Conservation (phyloP, 208 protist species). For the Crithidia fasciculata region DNA sequence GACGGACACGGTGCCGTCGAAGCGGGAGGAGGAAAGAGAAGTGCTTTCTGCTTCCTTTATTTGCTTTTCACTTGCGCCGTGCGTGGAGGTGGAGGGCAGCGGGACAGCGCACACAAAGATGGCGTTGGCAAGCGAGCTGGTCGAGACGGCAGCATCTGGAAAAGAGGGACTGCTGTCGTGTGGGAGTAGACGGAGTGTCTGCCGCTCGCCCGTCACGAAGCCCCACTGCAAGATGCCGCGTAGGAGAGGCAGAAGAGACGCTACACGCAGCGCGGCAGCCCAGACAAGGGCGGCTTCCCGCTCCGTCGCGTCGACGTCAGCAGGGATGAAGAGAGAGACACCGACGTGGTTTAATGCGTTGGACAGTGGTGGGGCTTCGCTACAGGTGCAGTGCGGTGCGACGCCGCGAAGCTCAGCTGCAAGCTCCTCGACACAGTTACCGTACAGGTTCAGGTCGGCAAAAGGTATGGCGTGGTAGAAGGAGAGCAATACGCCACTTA, state of each 20-base stretch:
- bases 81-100: background rate
- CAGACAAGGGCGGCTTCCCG: background rate
- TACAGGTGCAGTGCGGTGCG: background rate
- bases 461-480: background rate
- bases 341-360: background rate
- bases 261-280: background rate
- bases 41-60: no score
- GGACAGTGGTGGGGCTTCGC: background rate
- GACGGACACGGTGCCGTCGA: constrained; percentile 6
- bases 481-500: background rate
- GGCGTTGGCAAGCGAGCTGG: background rate
- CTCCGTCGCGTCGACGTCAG: background rate
- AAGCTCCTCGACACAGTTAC: background rate
- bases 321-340: background rate
- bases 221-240: background rate
- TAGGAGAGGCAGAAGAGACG: background rate
- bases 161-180: background rate
- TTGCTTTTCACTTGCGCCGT: background rate
- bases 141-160: no score
- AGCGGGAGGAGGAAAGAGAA: background rate
- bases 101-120: background rate
- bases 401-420: background rate
- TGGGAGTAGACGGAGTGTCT: background rate
- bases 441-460: background rate
- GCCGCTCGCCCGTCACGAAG: background rate